Conservation (phyloP, 805 yeast species). For the Clavispora santaluciae region DNA sequence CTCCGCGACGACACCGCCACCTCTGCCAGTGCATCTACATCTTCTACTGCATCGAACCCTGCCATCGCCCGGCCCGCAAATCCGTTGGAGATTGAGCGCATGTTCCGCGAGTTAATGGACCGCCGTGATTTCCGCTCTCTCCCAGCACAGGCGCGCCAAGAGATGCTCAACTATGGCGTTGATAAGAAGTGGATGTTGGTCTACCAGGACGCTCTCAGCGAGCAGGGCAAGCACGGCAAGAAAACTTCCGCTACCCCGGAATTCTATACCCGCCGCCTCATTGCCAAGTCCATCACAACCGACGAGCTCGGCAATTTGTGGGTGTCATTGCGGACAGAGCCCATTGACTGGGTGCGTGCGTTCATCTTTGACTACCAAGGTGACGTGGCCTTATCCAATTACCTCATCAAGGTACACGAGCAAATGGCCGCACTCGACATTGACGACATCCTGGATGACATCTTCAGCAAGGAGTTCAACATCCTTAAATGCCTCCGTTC, state of each 20-base stretch:
- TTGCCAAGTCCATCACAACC: constrained; percentile 62
- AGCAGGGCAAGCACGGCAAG: constrained; percentile 49
- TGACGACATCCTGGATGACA: constrained; percentile 41
- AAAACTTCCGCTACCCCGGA: constrained; percentile 52
- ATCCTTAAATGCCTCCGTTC: constrained; percentile 76
- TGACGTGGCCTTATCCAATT: constrained; percentile 66
- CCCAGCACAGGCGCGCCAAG: constrained; percentile 69
- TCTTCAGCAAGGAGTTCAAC: constrained; percentile 67
- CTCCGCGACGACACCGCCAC: constrained; percentile 6
- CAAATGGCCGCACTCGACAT: constrained; percentile 24
- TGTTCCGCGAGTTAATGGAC: constrained; percentile 78
- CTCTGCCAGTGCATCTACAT: constrained; percentile 1
- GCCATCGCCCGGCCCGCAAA: constrained; percentile 43
- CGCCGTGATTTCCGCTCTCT: constrained; percentile 70
- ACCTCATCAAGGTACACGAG: constrained; percentile 47
- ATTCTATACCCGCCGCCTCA: constrained; percentile 67
- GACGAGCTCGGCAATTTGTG: constrained; percentile 77
- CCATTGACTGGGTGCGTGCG: constrained; percentile 69
- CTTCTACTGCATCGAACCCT: neutral
- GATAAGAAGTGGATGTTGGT: constrained; percentile 91
- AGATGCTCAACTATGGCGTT: constrained; percentile 66
- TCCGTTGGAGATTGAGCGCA: constrained; percentile 59
- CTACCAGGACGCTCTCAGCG: constrained; percentile 79
- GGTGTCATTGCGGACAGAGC: constrained; percentile 91
- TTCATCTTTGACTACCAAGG: constrained; percentile 78